Evolutionary conservation across 1,284 basidiomycete genomes (phyloP), one percentile per base, ranked within the genome.

Genomic region (Tranzscheliella williamsii): DNA sequence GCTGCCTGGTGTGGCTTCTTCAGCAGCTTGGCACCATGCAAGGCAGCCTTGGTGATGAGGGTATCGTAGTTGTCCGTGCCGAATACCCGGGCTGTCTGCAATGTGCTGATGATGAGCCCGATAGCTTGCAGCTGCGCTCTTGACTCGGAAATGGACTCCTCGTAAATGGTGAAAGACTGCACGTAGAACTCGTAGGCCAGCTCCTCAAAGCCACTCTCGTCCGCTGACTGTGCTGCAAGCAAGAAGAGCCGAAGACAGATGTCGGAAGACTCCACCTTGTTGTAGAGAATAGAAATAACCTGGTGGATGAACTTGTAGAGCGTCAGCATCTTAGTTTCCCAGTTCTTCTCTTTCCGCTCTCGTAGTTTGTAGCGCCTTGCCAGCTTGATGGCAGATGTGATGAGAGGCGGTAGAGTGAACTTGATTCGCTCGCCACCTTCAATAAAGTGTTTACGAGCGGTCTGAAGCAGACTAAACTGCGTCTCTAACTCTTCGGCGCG

Each of bases 1-100:
- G 68, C 60, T 4, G 75, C 73, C 40, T 76, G 75, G 30, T 76
- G 75, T 11, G 75, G 73, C 53, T 75, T 75, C 50, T 76, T 76
- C 30, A 75, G 58, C 52, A 76, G 49, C 56, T 74, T 75, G 33
- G 73, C 72, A 12, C 68, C 68, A 22, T 75, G 70, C 24, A 75
- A 49, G 13, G 75, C 70, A 15, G 75, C 75, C 38, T 74, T 75
- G 36, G 73, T 76, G 52, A 70, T 72, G 17, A 76, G 63, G 4
- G 70, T 69, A 21, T 75, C 72, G 51, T 75, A 75, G 34, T 73
- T 75, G 54, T 76, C 75, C 17, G 58, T 55, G 8, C 62, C 63
- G 35, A 76, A 76, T 13, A 69, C 65, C 12, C 73, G 45, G 6
- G 75, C 63, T 13, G 61, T 69, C 51, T 71, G 70, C 34, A 76